Percentiles rank a stretch among this genome's conserved stretches.
These are phyloP conservation scores for Sporothrix protearum DNA, from an alignment of 2,329 filamentous ascomycete species.

Conservation along the genomic window DNA sequence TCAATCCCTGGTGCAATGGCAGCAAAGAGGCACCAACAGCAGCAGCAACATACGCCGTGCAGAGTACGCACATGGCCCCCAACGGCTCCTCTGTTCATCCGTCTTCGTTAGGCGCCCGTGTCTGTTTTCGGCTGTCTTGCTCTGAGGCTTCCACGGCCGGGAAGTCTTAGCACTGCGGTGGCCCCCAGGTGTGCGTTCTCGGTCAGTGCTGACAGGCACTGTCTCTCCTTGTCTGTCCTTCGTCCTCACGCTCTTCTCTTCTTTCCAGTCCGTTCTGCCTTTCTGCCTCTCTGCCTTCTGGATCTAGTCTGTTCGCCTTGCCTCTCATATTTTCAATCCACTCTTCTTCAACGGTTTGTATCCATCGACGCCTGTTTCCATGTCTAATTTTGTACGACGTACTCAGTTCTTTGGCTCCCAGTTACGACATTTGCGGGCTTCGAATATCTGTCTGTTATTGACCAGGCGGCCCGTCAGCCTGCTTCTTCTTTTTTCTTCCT, in stretches of 20 bases:
- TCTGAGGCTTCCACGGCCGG: neutral
- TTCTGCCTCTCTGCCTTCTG: too few relatives aligned
- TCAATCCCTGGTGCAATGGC: neutral
- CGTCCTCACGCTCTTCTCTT: neutral
- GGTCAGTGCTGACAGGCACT: conserved; percentile 4
- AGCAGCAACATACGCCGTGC: neutral
- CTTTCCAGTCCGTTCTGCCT: neutral
- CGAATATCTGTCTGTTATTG: neutral
- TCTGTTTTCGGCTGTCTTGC: neutral
- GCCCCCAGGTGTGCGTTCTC: conserved; percentile 3
- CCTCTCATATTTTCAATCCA: neutral
- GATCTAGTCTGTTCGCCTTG: neutral
- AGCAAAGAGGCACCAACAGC: neutral
- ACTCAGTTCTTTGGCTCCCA: neutral
- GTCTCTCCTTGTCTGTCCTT: neutral
- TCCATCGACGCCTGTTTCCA: neutral
- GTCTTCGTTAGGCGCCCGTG: neutral
- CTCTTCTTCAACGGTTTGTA: neutral
- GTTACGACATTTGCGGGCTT: neutral
- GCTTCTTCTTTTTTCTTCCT: neutral
- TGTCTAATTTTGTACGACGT: neutral
- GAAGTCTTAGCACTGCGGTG: neutral
- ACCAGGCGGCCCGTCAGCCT: neutral
- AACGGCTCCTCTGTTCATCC: neutral
- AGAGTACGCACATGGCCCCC: neutral